phyloP scores from a whole-genome alignment of 2,329 filamentous ascomycete species.

The Proliferodiscus dingleyae region DNA sequence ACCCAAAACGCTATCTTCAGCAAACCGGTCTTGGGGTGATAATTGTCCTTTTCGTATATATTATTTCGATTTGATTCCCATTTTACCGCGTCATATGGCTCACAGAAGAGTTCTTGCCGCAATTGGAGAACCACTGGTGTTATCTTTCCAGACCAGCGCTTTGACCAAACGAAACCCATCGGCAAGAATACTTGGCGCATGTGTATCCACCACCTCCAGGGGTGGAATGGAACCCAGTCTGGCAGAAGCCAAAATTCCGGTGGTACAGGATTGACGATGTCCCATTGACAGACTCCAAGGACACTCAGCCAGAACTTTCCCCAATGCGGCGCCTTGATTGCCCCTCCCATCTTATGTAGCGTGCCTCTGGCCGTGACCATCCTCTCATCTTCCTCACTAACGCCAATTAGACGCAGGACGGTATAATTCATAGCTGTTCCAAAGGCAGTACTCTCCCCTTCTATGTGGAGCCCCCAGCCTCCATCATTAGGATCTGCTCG shows the following conservation, averaged over 20 bases:
- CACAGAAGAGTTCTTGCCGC: conserved; percentile 74
- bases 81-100: conserved; percentile 72
- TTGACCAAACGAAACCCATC: conserved; percentile 88
- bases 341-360: conserved; percentile 81
- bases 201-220: conserved; percentile 97
- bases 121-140: conserved; percentile 69
- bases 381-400: conserved; percentile 73
- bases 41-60: conserved; percentile 78
- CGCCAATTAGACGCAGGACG: conserved; percentile 72
- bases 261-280: conserved; percentile 89
- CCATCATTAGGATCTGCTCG: conserved; percentile 81
- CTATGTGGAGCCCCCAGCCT: conserved; percentile 96
- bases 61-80: conserved; percentile 77
- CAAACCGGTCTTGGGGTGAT: conserved; percentile 84
- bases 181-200: conserved; percentile 94
- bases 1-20: conserved; percentile 75
- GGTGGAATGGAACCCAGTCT: conserved; percentile 83
- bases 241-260: conserved; percentile 91
- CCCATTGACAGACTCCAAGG: conserved; percentile 79
- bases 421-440: conserved; percentile 89
- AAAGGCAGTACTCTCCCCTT: conserved; percentile 87
- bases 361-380: conserved; percentile 81
- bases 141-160: conserved; percentile 70
- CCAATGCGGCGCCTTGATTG: conserved; percentile 84
- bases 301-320: conserved; percentile 93